Conservation (phyloP, 345 rosid species). For the Eucalyptus lansdowneana region DNA sequence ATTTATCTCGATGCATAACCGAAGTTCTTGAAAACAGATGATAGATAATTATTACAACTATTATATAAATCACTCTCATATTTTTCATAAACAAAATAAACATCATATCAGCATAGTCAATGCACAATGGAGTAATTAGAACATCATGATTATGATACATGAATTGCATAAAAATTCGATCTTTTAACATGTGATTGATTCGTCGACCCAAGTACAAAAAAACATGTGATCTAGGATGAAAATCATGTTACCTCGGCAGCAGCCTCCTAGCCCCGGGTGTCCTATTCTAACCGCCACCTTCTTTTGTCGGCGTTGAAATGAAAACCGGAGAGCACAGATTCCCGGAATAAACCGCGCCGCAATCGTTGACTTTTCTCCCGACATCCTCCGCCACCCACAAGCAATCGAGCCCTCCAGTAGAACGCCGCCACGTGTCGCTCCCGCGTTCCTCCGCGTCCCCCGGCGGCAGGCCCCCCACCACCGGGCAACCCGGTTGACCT, state of each 20-base stretch:
- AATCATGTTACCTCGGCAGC: not conserved
- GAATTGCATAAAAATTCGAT: not conserved
- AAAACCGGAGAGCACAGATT: not conserved
- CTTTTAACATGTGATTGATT: not conserved
- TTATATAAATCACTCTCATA: not conserved
- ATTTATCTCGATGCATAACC: not conserved
- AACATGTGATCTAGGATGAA: not conserved
- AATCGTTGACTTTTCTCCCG: not conserved
- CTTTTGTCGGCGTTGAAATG: not conserved
- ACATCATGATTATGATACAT: not conserved
- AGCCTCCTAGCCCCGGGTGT: not conserved
- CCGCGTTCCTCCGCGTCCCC: not conserved
- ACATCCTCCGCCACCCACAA: not conserved
- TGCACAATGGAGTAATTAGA: not conserved
- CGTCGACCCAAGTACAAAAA: too few species aligned
- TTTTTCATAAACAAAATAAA: rapidly evolving
- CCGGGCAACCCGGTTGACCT: not conserved
- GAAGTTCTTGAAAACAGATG: rapidly evolving
- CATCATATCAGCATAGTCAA: rapidly evolving
- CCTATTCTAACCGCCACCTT: not conserved
- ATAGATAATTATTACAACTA: rapidly evolving
- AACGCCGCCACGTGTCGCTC: not conserved
- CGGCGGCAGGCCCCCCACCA: not conserved
- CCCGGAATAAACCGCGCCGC: not conserved
- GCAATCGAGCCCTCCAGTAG: not conserved